Evolutionary conservation across 1,139 yeast genomes (phyloP), one percentile per base, ranked within the genome.

Genomic region (Scheffersomyces cryptocercus): DNA sequence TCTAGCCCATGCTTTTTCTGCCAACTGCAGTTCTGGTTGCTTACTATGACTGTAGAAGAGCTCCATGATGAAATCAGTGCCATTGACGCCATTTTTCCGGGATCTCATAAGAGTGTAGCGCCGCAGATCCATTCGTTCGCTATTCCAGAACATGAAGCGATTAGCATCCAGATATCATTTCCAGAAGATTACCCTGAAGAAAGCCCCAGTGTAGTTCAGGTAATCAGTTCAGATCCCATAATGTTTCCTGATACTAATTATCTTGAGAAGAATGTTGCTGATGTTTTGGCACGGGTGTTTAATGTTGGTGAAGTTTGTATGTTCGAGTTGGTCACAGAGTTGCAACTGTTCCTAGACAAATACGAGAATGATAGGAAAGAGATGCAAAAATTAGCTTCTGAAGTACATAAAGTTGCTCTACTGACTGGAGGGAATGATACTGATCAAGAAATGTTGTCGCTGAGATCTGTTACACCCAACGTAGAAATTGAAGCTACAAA

Each of bases 61-160:
- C 68, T 88, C 11, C 58, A 64, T n/a, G 95, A 89, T 46, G 99
- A 93, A 58, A 65, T 88, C 24, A 81, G 79, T 40, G 95, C 97
- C 10, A 82, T 91, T 15, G 87, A 88, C 49, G 95, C 97, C 2
- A 91, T 93, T n/a, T 91, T 82, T 57, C 97, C 96, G 1, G 87
- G 75, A 12, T 73, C 73, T 52, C 45, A 69, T 2, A 52, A 55
- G 11, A 52, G 54, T 13, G 45, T 65, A 14, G 72, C 65, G 0
- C 68, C 74, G 0, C 69, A 66, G 20, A 58, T 75, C 1, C 80
- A 82, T 45, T 75, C 74, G 26, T 70, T 90, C 30, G 62, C 60
- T 9, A 68, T 89, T 1, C 96, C 97, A 0, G 82, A 77, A 45
- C 81, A 86, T 55, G 80, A 77, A 47, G 73, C 73, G 36, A 67